phyloP scores from a whole-genome alignment of 306 rosid species.

The Trifolium fragiferum region DNA sequence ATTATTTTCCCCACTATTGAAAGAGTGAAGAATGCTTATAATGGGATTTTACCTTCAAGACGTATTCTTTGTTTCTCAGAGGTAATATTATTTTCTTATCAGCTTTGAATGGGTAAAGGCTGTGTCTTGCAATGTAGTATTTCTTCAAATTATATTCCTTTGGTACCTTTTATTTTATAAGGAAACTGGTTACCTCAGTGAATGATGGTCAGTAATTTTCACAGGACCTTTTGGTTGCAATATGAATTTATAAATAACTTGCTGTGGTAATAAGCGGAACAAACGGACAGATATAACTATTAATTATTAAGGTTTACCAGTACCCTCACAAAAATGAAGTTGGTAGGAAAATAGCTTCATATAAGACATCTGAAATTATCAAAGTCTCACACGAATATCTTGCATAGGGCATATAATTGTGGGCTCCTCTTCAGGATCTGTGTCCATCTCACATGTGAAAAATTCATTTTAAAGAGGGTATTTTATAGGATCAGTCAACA shows the following conservation, averaged over 20 bases:
- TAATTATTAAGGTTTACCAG: no score
- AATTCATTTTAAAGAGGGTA: conserved; percentile 12
- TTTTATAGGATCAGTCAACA: conserved; percentile 19
- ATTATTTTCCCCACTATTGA: conserved; percentile 76
- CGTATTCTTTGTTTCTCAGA: conserved; percentile 80
- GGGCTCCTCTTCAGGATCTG: conserved; percentile 16
- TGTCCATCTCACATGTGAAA: conserved; percentile 16
- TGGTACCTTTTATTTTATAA: conserved; percentile 16
- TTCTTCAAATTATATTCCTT: background rate
- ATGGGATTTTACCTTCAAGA: conserved; percentile 70
- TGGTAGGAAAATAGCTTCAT: background rate
- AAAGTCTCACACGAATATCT: background rate
- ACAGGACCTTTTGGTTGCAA: no score
- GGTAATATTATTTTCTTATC: conserved; percentile 52
- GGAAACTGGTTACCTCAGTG: background rate
- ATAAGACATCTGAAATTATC: background rate
- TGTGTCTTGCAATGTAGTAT: conserved; percentile 2
- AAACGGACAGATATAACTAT: no score
- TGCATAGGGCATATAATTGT: background rate
- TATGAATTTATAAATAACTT: no score
- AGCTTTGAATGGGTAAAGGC: conserved; percentile 25
- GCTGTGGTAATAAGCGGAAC: no score
- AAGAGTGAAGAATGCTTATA: conserved; percentile 62
- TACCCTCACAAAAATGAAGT: background rate
- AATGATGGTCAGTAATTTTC: no score